Conservation (phyloP, 2,329 filamentous ascomycete species). For the Colletotrichum sp. region DNA sequence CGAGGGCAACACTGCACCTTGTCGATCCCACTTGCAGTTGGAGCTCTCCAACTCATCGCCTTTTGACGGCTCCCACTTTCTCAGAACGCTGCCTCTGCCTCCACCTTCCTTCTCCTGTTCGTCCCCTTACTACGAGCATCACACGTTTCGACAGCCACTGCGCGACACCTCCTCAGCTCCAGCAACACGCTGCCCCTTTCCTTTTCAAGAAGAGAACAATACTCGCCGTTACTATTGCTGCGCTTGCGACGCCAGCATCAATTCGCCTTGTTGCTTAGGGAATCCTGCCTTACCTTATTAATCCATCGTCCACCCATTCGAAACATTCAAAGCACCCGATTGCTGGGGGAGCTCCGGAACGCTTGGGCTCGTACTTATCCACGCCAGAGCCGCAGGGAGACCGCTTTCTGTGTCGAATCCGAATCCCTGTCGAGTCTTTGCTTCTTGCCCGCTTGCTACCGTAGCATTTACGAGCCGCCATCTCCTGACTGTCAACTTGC, state of each 20-base stretch:
- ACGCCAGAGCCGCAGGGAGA: not conserved
- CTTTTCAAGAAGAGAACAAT: not conserved
- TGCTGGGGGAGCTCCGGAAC: constrained; percentile 16
- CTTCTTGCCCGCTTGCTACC: not conserved
- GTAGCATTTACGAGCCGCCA: not conserved
- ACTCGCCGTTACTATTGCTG: not conserved
- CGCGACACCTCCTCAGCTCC: not conserved
- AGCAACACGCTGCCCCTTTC: not conserved
- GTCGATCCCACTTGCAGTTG: constrained; percentile 11
- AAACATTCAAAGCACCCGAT: constrained; percentile 7
- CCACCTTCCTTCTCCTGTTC: not conserved
- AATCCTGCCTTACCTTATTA: not conserved
- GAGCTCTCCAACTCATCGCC: not conserved
- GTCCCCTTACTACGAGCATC: not conserved
- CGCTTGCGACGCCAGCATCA: not conserved
- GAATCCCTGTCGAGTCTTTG: not conserved
- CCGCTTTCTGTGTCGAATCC: not conserved
- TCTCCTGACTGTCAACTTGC: not conserved
- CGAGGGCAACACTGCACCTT: not conserved
- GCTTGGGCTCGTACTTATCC: constrained; percentile 3
- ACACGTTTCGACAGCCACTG: not conserved
- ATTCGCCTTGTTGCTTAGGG: not conserved
- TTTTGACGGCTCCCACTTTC: not conserved
- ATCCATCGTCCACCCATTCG: not conserved
- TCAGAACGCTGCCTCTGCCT: not conserved